A percentile compares a stretch with the other conserved stretches of the same genome.
These are phyloP conservation scores for Pestalotiopsis sp. DNA, from an alignment of 2,329 filamentous ascomycete genomes.

Conservation along the genomic window DNA sequence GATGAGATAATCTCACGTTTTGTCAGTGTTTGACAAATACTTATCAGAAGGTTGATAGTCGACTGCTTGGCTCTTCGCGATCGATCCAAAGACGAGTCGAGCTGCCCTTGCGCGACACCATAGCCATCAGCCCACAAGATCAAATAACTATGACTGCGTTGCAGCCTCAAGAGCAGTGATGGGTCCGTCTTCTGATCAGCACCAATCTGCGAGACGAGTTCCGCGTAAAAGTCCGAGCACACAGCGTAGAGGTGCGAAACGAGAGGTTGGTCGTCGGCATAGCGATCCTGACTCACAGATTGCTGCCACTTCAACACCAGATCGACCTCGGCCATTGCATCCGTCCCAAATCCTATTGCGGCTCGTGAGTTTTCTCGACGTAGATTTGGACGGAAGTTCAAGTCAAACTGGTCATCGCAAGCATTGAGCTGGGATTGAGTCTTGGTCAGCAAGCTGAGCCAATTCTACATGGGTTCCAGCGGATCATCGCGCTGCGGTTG, in stretches of 20 bases:
- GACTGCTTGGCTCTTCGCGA: conserved; percentile 17
- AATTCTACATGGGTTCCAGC: no score
- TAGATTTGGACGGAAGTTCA: not conserved
- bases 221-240: conserved; percentile 16
- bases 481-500: not conserved
- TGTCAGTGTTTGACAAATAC: conserved; percentile 18
- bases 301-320: conserved; percentile 14
- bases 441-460: not conserved
- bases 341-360: not conserved
- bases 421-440: no score
- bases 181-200: not conserved
- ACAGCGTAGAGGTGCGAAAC: conserved; percentile 12
- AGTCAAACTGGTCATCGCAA: not conserved
- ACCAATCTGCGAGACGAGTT: not conserved
- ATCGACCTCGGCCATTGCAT: conserved; percentile 9
- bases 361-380: not conserved
- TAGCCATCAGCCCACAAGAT: conserved; percentile 20
- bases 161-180: conserved; percentile 12
- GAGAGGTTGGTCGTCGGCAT: conserved; percentile 10
- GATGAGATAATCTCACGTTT: conserved; percentile 10
- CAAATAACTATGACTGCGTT: conserved; percentile 18
- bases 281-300: conserved; percentile 5
- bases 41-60: conserved; percentile 16
- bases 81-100: conserved; percentile 16
- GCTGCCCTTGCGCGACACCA: conserved; percentile 14